Evolutionary conservation across 2,329 filamentous ascomycete genomes (phyloP), one percentile per base, ranked within the genome.

Genomic region (Aspergillus chevalieri): DNA sequence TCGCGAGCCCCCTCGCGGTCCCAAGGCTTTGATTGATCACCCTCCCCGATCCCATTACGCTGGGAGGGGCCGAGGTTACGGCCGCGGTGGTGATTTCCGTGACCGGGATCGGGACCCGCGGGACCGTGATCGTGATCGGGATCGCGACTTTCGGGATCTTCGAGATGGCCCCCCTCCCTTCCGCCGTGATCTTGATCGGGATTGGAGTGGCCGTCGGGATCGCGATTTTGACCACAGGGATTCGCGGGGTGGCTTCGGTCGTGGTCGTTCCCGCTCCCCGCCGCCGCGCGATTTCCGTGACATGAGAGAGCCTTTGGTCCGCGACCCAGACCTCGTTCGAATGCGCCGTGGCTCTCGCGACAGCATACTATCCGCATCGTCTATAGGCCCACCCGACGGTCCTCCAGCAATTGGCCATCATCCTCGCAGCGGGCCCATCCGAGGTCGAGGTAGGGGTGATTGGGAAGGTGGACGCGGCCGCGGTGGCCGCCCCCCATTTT

Each of bases 1-100:
- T 10, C 79, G 85, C 56, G 88, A 94, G 55, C 85, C 87, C 2
- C 90, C 90, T 3, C 80, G 89, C 49, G 90, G 87, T 0, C 89
- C 90, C 9, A 89, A 91, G 67, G 88, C 87, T 3, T 74, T 90
- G 50, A 79, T 86, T 52, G 87, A 92, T 52, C 72, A 81, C 26
- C 79, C 82, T n/a, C 81, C 78, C 55, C 83, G 83, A 28, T 60
- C 64, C 19, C 57, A 62, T 17, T 67, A 69, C 51, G 61, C 64
- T 52, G 66, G 69, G 47, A 65, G 65, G 42, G 67, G 67, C 21
- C 26, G 85, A 83, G 65, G 64, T n/a, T 65, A 65, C 51, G 47
- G 52, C 3, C 61, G 61, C 43, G 61, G 65, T 41, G 62, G 62
- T 44, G 65, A 66, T 38, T 67, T 66, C 51, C 59, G 65, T 46